Evolutionary conservation across 1,139 yeast genomes (phyloP).

Genomic region (Hyphopichia wangnamkhiaoensis): DNA sequence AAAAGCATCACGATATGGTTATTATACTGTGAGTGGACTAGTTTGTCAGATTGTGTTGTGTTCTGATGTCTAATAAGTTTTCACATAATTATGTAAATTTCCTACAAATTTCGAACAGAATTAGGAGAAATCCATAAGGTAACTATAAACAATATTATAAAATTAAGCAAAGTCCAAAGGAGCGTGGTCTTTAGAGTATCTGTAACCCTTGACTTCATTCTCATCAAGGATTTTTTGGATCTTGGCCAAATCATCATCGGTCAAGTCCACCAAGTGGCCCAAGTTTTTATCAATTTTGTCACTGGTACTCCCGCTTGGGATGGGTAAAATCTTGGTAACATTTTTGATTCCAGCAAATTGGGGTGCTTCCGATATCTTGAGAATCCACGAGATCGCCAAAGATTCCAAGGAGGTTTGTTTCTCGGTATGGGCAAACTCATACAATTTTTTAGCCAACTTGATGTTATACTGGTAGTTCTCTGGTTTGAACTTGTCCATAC

Average conservation of each 20-base stretch:
- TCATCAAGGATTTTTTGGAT: conserved; percentile 44
- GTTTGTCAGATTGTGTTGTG: too few relatives aligned
- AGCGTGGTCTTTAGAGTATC: conserved; percentile 40
- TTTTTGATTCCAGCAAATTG: conserved; percentile 34
- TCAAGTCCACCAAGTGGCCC: conserved; percentile 40
- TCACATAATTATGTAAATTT: too few relatives aligned
- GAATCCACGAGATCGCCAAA: conserved; percentile 74
- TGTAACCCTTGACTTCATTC: conserved; percentile 46
- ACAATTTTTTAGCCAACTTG: conserved; percentile 40
- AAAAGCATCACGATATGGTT: too few relatives aligned
- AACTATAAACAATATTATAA: background rate
- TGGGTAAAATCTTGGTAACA: conserved; percentile 66
- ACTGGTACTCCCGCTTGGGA: conserved; percentile 70
- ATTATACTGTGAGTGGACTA: too few relatives aligned
- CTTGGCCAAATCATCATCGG: conserved; percentile 53
- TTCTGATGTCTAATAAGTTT: too few relatives aligned
- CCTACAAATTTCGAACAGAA: too few relatives aligned
- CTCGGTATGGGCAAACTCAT: conserved; percentile 49
- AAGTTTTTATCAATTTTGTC: conserved; percentile 63
- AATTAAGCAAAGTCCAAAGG: conserved; percentile 9
- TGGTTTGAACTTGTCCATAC: conserved; percentile 57
- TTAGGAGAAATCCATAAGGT: background rate
- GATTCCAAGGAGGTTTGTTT: conserved; percentile 56
- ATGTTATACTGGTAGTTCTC: conserved; percentile 59
- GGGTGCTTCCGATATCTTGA: conserved; percentile 30